These are phyloP conservation scores for Trichoderma sp. DNA, from an alignment of 2,329 filamentous ascomycete species.

Conservation along the genomic window DNA sequence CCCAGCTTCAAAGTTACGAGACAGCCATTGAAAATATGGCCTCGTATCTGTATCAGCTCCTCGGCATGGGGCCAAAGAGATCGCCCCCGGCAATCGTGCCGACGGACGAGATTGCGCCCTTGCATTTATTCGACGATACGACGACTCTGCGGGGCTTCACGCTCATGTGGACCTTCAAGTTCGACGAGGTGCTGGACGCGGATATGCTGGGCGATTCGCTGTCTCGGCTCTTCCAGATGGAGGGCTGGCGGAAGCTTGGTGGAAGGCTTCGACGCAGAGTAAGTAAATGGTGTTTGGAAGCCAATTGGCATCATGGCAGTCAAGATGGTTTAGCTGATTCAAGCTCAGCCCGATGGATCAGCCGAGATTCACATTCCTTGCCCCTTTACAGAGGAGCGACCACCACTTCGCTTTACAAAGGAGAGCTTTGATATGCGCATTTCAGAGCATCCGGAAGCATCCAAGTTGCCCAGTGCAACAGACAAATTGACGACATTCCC, in stretches of 20 bases:
- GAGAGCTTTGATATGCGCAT: neutral
- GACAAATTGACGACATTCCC: neutral
- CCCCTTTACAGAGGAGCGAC: neutral
- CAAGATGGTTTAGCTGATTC: neutral
- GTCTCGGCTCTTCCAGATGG: conserved; percentile 5
- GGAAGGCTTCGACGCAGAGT: neutral
- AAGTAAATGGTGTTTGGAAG: neutral
- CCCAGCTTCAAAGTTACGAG: no score
- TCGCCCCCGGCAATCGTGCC: neutral
- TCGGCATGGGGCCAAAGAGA: neutral
- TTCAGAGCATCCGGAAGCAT: conserved; percentile 5
- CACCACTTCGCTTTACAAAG: conserved; percentile 7
- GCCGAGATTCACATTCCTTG: conserved; percentile 3
- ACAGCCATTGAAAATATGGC: neutral
- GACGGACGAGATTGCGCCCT: conserved; percentile 4
- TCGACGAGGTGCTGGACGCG: conserved; percentile 4
- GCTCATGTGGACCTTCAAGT: conserved; percentile 10
- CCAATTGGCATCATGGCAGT: neutral
- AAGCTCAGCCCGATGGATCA: neutral
- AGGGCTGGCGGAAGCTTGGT: conserved; percentile 10
- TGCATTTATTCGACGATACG: conserved; percentile 8
- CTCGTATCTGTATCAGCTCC: neutral
- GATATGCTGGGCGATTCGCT: conserved; percentile 4
- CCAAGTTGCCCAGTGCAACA: neutral
- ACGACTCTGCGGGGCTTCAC: neutral